Conservation (phyloP, 2,329 filamentous ascomycete species). For the Cercospora janseana region DNA sequence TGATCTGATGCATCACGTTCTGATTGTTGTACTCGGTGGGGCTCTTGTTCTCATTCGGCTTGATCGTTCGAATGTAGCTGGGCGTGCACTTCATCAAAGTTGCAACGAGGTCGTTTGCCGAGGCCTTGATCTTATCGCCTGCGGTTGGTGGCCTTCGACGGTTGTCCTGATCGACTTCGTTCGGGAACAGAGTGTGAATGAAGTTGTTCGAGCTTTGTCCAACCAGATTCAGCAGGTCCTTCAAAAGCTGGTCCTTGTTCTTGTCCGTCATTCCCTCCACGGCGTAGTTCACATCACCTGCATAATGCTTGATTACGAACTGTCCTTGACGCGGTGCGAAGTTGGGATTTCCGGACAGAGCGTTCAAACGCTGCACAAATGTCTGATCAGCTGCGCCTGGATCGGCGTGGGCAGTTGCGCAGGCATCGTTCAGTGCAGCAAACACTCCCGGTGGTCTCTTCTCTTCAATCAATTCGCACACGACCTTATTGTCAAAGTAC, state of each 20-base stretch:
- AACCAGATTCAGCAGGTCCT: constrained; percentile 86
- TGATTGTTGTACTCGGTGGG: constrained; percentile 85
- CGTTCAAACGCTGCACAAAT: constrained; percentile 89
- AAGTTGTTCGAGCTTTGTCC: constrained; percentile 81
- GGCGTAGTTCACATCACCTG: constrained; percentile 91
- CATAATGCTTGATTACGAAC: constrained; percentile 99
- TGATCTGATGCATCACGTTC: constrained; percentile 97
- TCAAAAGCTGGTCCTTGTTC: constrained; percentile 96
- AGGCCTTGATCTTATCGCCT: constrained; percentile 91
- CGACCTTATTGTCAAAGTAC: constrained; percentile 99
- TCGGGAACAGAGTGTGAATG: constrained; percentile 82
- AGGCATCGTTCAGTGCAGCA: constrained; percentile 94
- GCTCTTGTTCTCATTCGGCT: constrained; percentile 98
- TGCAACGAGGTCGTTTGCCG: constrained; percentile 89
- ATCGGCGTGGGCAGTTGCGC: constrained; percentile 96
- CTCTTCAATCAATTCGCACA: constrained; percentile 95
- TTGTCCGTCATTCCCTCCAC: constrained; percentile 98
- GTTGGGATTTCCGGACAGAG: constrained; percentile 81
- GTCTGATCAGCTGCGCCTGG: constrained; percentile 91
- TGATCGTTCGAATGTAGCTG: constrained; percentile 98
- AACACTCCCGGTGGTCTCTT: constrained; percentile 87
- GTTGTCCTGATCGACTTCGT: constrained; percentile 94
- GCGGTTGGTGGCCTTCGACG: constrained; percentile 90
- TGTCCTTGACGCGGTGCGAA: constrained; percentile 89
- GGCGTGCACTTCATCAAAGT: constrained; percentile 97